These are phyloP conservation scores for Microthlaspi erraticum DNA, from an alignment of 345 rosid genomes.

Conservation along the genomic window DNA sequence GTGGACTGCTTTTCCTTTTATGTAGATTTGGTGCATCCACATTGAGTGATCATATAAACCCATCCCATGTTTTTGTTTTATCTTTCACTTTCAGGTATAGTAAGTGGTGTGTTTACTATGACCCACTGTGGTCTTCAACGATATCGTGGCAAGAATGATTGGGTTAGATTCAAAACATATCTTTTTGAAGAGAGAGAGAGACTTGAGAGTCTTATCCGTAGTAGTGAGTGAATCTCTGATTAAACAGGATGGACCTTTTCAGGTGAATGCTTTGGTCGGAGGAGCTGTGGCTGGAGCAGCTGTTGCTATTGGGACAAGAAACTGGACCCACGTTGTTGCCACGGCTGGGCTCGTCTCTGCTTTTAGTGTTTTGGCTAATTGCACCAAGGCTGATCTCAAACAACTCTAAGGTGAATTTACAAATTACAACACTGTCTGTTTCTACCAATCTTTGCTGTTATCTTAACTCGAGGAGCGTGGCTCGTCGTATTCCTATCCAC, in stretches of 20 bases:
- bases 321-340: constrained; percentile 59
- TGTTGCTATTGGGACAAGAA: constrained; percentile 66
- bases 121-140: constrained; percentile 72
- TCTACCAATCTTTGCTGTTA: background rate
- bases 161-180: constrained; percentile 55
- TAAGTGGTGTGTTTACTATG: constrained; percentile 67
- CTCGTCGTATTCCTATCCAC: background rate
- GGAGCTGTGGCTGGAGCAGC: constrained; percentile 87
- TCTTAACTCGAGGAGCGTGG: constrained; percentile 9
- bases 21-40: constrained; percentile 4
- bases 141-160: constrained; percentile 69
- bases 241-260: constrained; percentile 13
- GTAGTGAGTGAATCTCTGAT: background rate
- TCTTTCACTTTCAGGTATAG: constrained; percentile 62
- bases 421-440: background rate
- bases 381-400: constrained; percentile 55
- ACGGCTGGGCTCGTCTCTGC: constrained; percentile 71
- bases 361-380: constrained; percentile 67
- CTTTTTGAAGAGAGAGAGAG: background rate
- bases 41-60: background rate
- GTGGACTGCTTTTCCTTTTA: background rate
- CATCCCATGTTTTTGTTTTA: background rate
- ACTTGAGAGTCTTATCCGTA: background rate
- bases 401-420: constrained; percentile 28
- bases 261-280: constrained; percentile 77